Percentiles rank a stretch among this genome's conserved stretches.
Conservation (phyloP, 495 filamentous ascomycete genomes). For the Annulohypoxylon moriforme region DNA sequence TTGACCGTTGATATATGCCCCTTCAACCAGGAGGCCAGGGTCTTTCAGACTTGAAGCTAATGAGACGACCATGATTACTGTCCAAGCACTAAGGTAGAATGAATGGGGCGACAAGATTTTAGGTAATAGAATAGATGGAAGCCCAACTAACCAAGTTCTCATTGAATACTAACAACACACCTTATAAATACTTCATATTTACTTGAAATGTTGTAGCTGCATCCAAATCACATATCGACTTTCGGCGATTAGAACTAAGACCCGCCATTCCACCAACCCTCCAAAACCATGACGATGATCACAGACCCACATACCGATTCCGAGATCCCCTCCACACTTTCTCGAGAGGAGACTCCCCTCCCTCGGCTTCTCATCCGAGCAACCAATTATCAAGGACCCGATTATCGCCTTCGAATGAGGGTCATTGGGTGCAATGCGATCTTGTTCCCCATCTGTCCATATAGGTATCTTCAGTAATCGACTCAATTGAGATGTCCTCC, state of each 20-base stretch:
- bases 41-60: neutral
- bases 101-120: neutral
- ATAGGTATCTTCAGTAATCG: neutral
- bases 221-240: neutral
- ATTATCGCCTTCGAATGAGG: neutral
- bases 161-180: neutral
- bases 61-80: neutral
- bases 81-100: neutral
- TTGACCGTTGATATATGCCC: slow-evolving; percentile 80
- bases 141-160: neutral
- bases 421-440: neutral
- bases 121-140: neutral
- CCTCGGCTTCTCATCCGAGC: neutral
- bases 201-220: neutral
- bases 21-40: neutral
- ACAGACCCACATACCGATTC: neutral
- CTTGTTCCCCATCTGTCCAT: neutral
- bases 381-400: neutral
- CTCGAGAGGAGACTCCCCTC: neutral
- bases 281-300: no score
- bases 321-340: neutral
- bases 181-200: neutral
- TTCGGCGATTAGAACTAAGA: neutral
- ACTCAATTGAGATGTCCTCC: neutral
- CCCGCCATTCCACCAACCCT: no score